These are phyloP conservation scores for Starmerella stigmatis DNA, from an alignment of 805 yeast genomes.

Conservation along the genomic window DNA sequence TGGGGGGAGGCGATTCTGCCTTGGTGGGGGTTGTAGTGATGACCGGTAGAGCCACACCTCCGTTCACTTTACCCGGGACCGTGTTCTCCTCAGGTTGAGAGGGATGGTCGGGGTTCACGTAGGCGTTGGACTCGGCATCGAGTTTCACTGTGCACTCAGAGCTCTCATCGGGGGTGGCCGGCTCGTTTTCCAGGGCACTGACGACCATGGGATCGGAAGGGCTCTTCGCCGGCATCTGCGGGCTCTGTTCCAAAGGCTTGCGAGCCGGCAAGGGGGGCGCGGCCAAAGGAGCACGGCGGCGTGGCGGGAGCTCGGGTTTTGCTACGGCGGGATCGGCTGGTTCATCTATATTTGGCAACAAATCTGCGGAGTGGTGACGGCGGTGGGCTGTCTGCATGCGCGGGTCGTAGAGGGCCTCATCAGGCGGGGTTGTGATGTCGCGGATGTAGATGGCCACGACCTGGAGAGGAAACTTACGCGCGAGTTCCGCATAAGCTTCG, in stretches of 20 bases:
- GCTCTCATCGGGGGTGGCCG: not conserved
- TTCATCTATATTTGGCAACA: not conserved
- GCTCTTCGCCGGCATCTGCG: constrained; percentile 2
- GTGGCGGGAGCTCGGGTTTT: no score
- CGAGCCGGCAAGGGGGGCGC: not conserved
- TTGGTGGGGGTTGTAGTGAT: not conserved
- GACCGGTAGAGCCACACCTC: not conserved
- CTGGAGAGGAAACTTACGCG: constrained; percentile 49
- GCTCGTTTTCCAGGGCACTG: not conserved
- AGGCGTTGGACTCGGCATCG: not conserved
- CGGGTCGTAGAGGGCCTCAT: constrained; percentile 18
- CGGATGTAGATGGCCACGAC: constrained; percentile 70
- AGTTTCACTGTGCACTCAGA: not conserved
- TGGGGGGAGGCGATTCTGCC: constrained; percentile 23
- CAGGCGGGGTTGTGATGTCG: constrained; percentile 42
- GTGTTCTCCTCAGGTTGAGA: no score
- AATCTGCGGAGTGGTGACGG: constrained; percentile 10
- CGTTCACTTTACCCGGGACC: no score
- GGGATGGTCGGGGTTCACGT: no score
- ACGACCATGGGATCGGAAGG: not conserved
- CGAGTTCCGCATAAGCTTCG: constrained; percentile 75
- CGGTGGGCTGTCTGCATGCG: constrained; percentile 1
- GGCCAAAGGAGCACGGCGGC: no score
- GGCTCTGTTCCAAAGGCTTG: not conserved
- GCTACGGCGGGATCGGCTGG: no score